Percentiles rank a stretch among this genome's conserved stretches.
Conservation (phyloP, 1,284 basidiomycete species). For the Pseudozyma sp. region DNA sequence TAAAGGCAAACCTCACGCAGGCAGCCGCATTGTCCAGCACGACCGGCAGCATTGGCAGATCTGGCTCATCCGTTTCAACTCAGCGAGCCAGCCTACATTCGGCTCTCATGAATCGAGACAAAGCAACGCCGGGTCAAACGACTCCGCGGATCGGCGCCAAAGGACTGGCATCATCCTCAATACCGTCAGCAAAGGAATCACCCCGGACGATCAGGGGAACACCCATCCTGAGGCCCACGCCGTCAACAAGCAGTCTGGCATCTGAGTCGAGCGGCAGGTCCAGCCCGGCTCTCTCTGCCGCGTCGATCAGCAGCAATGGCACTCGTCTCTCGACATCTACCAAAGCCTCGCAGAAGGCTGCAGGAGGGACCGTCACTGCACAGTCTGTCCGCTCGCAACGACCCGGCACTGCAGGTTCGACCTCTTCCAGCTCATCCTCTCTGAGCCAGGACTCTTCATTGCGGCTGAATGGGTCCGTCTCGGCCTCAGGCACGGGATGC, state of each 20-base stretch:
- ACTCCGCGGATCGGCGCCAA: conserved; percentile 33
- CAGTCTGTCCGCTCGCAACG: conserved; percentile 15
- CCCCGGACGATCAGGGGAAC: conserved; percentile 17
- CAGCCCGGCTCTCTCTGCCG: conserved; percentile 37
- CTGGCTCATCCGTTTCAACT: not conserved
- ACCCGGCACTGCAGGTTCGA: conserved; percentile 24
- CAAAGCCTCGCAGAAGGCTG: conserved; percentile 20
- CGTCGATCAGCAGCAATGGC: conserved; percentile 24
- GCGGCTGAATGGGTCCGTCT: conserved; percentile 11
- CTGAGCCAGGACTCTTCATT: conserved; percentile 13
- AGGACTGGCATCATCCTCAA: conserved; percentile 11
- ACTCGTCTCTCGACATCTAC: conserved; percentile 30
- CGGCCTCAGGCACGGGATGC: conserved; percentile 1
- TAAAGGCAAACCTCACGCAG: conserved; percentile 20
- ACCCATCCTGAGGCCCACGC: conserved; percentile 17
- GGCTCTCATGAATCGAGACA: conserved; percentile 32
- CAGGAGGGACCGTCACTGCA: not conserved
- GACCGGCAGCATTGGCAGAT: conserved; percentile 7
- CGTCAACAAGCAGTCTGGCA: conserved; percentile 38
- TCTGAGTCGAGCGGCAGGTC: conserved; percentile 39
- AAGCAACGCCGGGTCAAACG: conserved; percentile 12
- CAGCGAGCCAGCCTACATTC: conserved; percentile 41
- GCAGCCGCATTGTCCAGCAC: conserved; percentile 3
- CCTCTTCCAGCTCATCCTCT: conserved; percentile 5
- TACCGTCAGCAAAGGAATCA: conserved; percentile 23